Base-by-base conservation (phyloP, 352 stramenopile genomes). In the Globisporangium paddicum region DNA sequence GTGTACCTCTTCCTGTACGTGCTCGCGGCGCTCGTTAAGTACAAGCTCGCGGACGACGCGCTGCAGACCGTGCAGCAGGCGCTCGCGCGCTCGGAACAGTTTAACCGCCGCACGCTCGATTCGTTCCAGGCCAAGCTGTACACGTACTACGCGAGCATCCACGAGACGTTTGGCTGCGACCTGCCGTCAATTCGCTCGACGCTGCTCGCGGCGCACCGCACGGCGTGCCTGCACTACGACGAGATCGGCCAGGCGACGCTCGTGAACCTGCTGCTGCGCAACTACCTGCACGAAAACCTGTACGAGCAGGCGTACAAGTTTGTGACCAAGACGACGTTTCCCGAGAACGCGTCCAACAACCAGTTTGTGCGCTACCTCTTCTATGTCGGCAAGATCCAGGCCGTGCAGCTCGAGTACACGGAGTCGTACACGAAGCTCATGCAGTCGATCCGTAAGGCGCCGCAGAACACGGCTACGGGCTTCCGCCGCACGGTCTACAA, bases 331-430 rank as follows among this genome's bases (percentile, higher is more conserved):
- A 93, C 89, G 21, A 83, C 75, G 34, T 96, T 96, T 56, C 88
- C 90, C 0, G 87, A 97, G 60, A 83, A 75, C 7, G 90, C 96
- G 21, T 98, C 90, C n/a, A 99, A 99, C 83, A 99, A 99, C 74
- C 96, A 99, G 81, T 95, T 99, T 58, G 96, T 98, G 63, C 89
- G 97, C 35, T 98, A 98, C 68, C 68, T 99, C 55, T 99, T 98
- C 73, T 98, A 99, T 69, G 83, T 93, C 16, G 85, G 96, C 61
- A 92, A 97, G 45, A 97, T 99, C 56, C 89, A 98, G 65, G 96
- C 97, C 14, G 77, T 99, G 38, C 89, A 98, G 63, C 84, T 99
- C 28, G 96, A 99, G 78, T 99, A 99, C 78, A 98, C 96, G 5
- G 87, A 97, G 47, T 93, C 97, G 48, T 98, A 97, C 79, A 97